A percentile compares a stretch with the other conserved stretches of the same genome.
Conservation (phyloP, 768 basidiomycete species). For the Suillus occidentalis region DNA sequence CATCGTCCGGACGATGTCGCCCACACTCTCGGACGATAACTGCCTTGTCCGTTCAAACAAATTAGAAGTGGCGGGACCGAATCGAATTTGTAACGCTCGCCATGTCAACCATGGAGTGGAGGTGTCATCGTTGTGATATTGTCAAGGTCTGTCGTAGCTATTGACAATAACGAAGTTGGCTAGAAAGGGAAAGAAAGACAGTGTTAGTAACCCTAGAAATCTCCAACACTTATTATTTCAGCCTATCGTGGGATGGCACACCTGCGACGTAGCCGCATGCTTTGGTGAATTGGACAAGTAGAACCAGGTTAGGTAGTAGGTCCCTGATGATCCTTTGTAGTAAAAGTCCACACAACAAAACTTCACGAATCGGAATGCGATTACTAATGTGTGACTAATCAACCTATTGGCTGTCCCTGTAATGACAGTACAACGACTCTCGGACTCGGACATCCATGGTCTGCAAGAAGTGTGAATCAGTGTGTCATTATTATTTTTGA, state of each 20-base stretch:
- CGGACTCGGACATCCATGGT: conserved; percentile 53
- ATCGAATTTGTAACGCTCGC: conserved; percentile 29
- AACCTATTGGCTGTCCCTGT: neutral
- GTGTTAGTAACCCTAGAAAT: conserved; percentile 1
- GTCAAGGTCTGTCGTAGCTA: conserved; percentile 16
- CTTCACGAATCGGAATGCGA: neutral
- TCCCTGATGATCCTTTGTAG: too few relatives aligned
- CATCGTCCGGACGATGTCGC: conserved; percentile 16
- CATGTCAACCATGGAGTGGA: conserved; percentile 36
- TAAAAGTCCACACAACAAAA: neutral
- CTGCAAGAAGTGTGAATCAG: conserved; percentile 84
- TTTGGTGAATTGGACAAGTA: conserved; percentile 14
- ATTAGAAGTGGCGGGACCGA: conserved; percentile 32
- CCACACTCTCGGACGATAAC: conserved; percentile 21
- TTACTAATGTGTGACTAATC: conserved; percentile 2
- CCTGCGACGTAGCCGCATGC: neutral
- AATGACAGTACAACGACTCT: neutral
- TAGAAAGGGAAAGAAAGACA: conserved; percentile 19
- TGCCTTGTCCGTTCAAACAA: conserved; percentile 27
- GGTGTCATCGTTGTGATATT: conserved; percentile 10
- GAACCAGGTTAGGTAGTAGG: neutral
- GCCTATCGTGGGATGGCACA: neutral
- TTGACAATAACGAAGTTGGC: conserved; percentile 30
- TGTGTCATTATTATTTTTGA: conserved; percentile 29
- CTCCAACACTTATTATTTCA: conserved; percentile 6